Evolutionary conservation across 805 yeast species (phyloP), one percentile per base, ranked within the genome.

Genomic region (Saccharomycopsis sp.): DNA sequence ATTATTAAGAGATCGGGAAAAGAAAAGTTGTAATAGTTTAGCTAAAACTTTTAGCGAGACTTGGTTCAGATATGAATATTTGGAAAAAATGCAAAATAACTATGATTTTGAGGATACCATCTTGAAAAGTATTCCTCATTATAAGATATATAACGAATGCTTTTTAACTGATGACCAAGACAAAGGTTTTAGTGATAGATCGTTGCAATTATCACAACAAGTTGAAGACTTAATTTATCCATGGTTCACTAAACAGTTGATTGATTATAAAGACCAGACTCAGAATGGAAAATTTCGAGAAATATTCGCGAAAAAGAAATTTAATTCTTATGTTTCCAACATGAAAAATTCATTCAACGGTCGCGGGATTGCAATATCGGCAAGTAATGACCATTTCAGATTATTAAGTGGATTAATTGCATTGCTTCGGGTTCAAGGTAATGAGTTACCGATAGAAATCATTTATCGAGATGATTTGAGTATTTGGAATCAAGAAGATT

Each of bases 171-270:
- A 28, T 22, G 11, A 9, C 4, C 28, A 47, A 23, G 42, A 38
- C 20, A 39, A 64, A n/a, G 79, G 74, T 42, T 55, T 72, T 29
- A 57, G 66, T 23, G 72, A 68, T 40, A 57, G 73, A 26, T 58
- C 74, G 5, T 55, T 75, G 4, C 60, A 47, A 22, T 29, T 47
- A 20, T 63, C 67, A 45, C 49, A 50, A 24, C 57, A 56, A 33
- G 45, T 65, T 8, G 70, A 66, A 51, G 50, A 56, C 6, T 50
- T 66, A 49, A 47, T 66, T 13, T 66, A 62, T 48, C 67, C 65
- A 13, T 66, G 68, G 68, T 54, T 66, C 45, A 55, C 65, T n/a
- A 53, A 54, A 45, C 49, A 58, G 26, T 54, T 55, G 23, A 69
- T 70, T 4, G 53, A 60, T 31, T 66, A 58, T 54, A 63, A 63